Evolutionary conservation across 176 grass and related monocot genomes (phyloP).

Genomic region (Saccharum officinarum): DNA sequence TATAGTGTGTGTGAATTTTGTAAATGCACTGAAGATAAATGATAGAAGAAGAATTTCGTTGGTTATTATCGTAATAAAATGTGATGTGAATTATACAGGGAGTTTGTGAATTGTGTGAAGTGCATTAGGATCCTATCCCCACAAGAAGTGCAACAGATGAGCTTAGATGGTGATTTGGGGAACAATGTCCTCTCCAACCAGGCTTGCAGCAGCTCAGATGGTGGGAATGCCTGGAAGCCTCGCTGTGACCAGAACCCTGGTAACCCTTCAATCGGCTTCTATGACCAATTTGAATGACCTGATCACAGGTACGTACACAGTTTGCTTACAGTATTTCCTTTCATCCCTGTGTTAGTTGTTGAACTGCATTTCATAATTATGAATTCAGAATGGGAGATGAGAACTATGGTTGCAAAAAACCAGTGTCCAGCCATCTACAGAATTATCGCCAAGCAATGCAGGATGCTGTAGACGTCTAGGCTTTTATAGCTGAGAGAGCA

Average conservation of each 20-base stretch:
- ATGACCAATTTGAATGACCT: constrained; percentile 75
- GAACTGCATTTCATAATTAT: constrained; percentile 1
- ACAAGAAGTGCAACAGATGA: constrained; percentile 96
- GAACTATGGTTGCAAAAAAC: background rate
- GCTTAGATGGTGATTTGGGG: constrained; percentile 86
- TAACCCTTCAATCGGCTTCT: constrained; percentile 67
- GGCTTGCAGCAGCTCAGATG: constrained; percentile 91
- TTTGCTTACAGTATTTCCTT: background rate
- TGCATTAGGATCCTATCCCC: constrained; percentile 95
- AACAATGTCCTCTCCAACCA: constrained; percentile 75
- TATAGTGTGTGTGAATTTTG: background rate
- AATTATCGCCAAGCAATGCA: background rate
- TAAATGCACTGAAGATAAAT: background rate
- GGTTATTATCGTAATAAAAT: constrained; percentile 22
- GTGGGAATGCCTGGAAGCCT: constrained; percentile 75
- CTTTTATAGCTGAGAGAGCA: constrained; percentile 32
- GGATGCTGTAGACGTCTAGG: constrained; percentile 24
- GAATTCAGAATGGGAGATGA: background rate
- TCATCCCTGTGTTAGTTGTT: background rate
- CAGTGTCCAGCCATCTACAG: background rate
- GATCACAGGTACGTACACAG: constrained; percentile 20
- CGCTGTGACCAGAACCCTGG: constrained; percentile 65
- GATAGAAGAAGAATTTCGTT: background rate
- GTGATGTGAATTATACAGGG: constrained; percentile 56
- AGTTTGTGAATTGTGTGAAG: constrained; percentile 90